A percentile compares a stretch with the other conserved stretches of the same genome.
These are phyloP conservation scores for Ophiostoma himal-ulmi DNA, from an alignment of 2,329 filamentous ascomycete genomes.

Conservation along the genomic window DNA sequence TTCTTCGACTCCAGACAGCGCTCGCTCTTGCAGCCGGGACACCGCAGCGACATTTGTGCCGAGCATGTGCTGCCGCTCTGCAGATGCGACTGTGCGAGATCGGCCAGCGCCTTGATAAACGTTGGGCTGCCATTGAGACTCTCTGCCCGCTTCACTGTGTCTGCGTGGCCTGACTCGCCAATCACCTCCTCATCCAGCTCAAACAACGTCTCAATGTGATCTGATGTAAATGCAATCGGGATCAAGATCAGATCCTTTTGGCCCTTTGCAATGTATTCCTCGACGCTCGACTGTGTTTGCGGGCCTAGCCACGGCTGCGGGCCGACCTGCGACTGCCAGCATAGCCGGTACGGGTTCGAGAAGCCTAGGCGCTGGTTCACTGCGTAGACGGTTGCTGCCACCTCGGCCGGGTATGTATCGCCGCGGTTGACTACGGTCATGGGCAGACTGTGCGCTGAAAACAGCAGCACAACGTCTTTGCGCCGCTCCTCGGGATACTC, in stretches of 20 bases:
- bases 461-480: constrained; percentile 77
- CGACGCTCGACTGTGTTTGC: constrained; percentile 82
- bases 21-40: constrained; percentile 88
- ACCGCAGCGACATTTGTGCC: constrained; percentile 80
- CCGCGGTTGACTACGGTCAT: constrained; percentile 97
- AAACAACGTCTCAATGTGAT: constrained; percentile 95
- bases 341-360: constrained; percentile 84
- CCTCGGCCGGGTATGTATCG: constrained; percentile 91
- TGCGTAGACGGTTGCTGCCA: constrained; percentile 89
- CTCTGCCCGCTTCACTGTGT: constrained; percentile 82
- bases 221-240: constrained; percentile 96
- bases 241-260: constrained; percentile 88
- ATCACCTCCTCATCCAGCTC: constrained; percentile 95
- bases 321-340: constrained; percentile 97
- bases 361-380: constrained; percentile 91
- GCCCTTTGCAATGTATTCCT: constrained; percentile 82
- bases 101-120: constrained; percentile 84
- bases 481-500: constrained; percentile 79
- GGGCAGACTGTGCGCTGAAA: constrained; percentile 90
- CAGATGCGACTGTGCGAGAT: constrained; percentile 78
- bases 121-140: constrained; percentile 85
- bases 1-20: constrained; percentile 73
- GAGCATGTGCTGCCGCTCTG: constrained; percentile 63
- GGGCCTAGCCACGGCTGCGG: constrained; percentile 93
- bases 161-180: constrained; percentile 69